A percentile compares a stretch with the other conserved stretches of the same genome.
Conservation (phyloP, 495 filamentous ascomycete species). For the Penicillium salamii region DNA sequence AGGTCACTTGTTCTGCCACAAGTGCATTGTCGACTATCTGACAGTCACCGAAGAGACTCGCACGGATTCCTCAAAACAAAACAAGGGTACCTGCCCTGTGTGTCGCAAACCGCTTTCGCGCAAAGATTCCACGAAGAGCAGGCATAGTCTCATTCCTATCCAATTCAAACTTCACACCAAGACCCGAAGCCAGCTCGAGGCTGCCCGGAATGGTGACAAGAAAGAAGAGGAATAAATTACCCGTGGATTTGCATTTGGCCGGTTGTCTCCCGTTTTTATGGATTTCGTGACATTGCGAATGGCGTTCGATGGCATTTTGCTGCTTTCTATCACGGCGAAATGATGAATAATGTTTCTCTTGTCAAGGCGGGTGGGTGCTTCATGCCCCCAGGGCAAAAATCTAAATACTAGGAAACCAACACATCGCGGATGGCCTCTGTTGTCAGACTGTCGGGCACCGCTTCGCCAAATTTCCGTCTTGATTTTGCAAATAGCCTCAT, state of each 20-base stretch:
- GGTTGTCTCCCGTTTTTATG: neutral
- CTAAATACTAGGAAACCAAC: too few species aligned
- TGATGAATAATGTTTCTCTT: neutral
- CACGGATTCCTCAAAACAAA: conserved; percentile 18
- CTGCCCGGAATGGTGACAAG: neutral
- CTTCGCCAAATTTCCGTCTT: too few species aligned
- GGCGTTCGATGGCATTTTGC: neutral
- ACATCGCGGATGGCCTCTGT: too few species aligned
- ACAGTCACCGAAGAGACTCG: conserved; percentile 54
- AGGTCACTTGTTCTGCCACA: conserved; percentile 87
- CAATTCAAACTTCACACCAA: conserved; percentile 59
- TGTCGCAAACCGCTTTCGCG: conserved; percentile 44
- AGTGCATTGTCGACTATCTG: conserved; percentile 73
- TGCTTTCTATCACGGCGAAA: neutral
- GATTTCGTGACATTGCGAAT: conserved; percentile 2
- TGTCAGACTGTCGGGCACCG: too few species aligned
- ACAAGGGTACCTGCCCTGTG: conserved; percentile 40
- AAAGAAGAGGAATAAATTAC: neutral
- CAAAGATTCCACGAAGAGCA: conserved; percentile 31
- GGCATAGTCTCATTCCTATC: conserved; percentile 44
- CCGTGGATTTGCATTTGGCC: neutral
- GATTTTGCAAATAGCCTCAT: too few species aligned
- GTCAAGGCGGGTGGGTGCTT: too few species aligned
- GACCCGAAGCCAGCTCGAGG: conserved; percentile 5
- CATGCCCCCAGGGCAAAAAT: too few species aligned